These are phyloP conservation scores for Aspergillus sclerotialis DNA, from an alignment of 2,329 filamentous ascomycete genomes.

Conservation along the genomic window DNA sequence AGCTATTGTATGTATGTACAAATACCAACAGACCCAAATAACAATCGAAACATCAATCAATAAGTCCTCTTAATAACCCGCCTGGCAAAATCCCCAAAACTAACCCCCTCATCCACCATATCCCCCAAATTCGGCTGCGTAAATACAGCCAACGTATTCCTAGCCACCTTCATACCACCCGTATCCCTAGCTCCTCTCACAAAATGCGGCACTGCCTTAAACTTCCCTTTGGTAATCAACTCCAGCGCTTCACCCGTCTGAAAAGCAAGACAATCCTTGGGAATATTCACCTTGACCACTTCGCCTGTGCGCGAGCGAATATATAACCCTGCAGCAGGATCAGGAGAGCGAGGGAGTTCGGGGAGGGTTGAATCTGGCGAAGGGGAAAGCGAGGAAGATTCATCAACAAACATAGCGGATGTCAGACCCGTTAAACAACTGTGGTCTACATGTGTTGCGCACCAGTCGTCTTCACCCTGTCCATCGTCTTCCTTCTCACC, in stretches of 20 bases:
- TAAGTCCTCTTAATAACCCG: constrained; percentile 69
- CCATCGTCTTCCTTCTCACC: constrained; percentile 57
- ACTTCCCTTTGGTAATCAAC: constrained; percentile 80
- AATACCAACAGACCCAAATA: too few relatives aligned
- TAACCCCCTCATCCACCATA: constrained; percentile 64
- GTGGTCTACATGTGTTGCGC: constrained; percentile 70
- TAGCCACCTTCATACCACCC: constrained; percentile 52
- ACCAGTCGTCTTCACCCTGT: constrained; percentile 98
- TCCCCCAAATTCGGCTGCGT: constrained; percentile 88
- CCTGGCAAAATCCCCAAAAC: constrained; percentile 67
- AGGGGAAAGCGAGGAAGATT: constrained; percentile 41
- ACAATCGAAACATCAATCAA: too few relatives aligned
- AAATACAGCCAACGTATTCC: constrained; percentile 92
- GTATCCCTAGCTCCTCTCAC: constrained; percentile 67
- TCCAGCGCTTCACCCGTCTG: constrained; percentile 92
- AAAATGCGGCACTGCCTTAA: constrained; percentile 94
- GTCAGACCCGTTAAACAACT: constrained; percentile 92
- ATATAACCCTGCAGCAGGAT: constrained; percentile 82
- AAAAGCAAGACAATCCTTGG: constrained; percentile 84
- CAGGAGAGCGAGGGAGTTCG: constrained; percentile 70
- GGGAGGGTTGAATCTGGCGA: constrained; percentile 44
- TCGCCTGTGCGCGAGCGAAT: constrained; percentile 78
- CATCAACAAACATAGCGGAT: constrained; percentile 92
- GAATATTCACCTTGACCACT: constrained; percentile 87
- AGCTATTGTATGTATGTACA: too few relatives aligned